These are phyloP conservation scores for Begonia loranthoides DNA, from an alignment of 306 rosid species.

Conservation along the genomic window DNA sequence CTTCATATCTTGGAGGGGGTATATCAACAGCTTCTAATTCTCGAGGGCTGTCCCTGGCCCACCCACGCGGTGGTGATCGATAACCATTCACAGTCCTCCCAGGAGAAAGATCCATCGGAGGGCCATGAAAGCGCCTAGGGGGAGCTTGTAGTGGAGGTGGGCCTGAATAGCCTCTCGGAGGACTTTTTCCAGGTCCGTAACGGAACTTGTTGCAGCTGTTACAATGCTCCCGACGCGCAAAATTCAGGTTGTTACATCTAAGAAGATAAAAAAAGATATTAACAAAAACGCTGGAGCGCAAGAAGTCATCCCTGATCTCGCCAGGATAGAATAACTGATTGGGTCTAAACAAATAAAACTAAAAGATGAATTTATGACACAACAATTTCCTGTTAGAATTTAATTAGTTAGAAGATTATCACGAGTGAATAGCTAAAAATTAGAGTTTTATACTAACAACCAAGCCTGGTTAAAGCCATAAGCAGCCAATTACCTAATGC, in stretches of 20 bases:
- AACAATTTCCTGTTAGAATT: too few species aligned
- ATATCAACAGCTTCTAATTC: slow-evolving; percentile 53
- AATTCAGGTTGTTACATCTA: slow-evolving; percentile 88
- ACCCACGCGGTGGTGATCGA: slow-evolving; percentile 77
- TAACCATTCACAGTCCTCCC: slow-evolving; percentile 59
- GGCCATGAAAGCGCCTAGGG: slow-evolving; percentile 62
- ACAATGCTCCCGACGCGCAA: slow-evolving; percentile 85
- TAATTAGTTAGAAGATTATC: too few species aligned
- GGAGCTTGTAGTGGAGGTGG: slow-evolving; percentile 49
- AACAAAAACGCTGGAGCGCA: neutral
- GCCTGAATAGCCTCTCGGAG: slow-evolving; percentile 59
- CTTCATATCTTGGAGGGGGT: slow-evolving; percentile 60
- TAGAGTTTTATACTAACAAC: too few species aligned
- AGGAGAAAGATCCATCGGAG: slow-evolving; percentile 56
- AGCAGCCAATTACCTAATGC: too few species aligned
- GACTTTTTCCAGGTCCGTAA: slow-evolving; percentile 48
- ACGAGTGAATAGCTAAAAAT: too few species aligned
- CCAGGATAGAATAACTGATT: too few species aligned
- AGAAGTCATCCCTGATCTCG: neutral
- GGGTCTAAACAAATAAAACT: too few species aligned
- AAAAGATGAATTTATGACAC: too few species aligned
- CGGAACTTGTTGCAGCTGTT: slow-evolving; percentile 78
- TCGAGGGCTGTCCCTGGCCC: slow-evolving; percentile 64
- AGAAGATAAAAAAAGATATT: slow-evolving; percentile 10
- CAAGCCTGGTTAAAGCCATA: too few species aligned